Conservation (phyloP, 192 early-diverging fungal species). For the Piromyces sp. region DNA sequence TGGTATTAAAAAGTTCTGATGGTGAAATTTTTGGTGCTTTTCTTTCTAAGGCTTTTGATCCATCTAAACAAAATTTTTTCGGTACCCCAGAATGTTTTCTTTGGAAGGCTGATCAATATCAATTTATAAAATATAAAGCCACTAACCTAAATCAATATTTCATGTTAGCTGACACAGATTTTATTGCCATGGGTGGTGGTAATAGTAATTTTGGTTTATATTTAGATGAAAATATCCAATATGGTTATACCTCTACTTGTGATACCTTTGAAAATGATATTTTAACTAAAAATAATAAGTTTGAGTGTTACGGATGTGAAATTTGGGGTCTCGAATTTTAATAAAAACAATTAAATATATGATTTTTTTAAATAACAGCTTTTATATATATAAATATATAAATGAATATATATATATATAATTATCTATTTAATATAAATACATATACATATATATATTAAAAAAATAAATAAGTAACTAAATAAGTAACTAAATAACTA, state of each 20-base stretch:
- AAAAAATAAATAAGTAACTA: too few relatives aligned
- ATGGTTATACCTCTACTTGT: neutral
- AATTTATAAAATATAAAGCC: neutral
- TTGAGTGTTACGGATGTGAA: neutral
- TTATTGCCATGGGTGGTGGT: neutral
- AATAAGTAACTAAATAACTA: too few relatives aligned
- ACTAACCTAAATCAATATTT: neutral
- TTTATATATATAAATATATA: too few relatives aligned
- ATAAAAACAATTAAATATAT: too few relatives aligned
- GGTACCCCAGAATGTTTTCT: neutral
- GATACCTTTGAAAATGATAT: neutral
- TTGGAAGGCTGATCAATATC: neutral
- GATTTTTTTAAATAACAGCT: too few relatives aligned
- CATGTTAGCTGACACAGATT: neutral
- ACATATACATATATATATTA: too few relatives aligned
- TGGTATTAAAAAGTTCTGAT: conserved; percentile 48
- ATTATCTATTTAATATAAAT: too few relatives aligned
- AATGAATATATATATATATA: too few relatives aligned
- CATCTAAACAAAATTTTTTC: neutral
- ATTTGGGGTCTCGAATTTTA: neutral
- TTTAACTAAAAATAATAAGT: neutral
- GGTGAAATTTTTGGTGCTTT: conserved; percentile 59
- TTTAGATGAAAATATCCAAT: neutral
- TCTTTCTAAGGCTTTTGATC: conserved; percentile 44
- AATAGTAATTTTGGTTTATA: neutral